These are phyloP conservation scores for Jackrogersella minutella DNA, from an alignment of 495 filamentous ascomycete species.

Conservation along the genomic window DNA sequence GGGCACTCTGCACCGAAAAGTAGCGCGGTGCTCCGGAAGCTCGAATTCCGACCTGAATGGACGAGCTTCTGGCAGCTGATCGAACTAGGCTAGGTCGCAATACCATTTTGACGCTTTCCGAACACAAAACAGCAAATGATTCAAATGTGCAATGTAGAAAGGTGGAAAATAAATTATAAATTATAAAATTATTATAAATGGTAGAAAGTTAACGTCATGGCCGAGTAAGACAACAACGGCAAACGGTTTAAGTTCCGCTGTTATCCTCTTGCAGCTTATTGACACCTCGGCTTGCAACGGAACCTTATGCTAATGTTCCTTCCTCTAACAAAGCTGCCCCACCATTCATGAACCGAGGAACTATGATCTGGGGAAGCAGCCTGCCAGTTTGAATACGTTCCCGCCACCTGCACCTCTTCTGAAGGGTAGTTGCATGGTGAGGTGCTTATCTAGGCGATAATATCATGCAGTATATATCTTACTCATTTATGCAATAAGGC, in stretches of 20 bases:
- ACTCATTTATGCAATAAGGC: too few relatives aligned
- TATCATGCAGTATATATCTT: too few relatives aligned
- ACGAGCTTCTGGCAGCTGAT: slow-evolving; percentile 15
- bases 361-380: slow-evolving; percentile 26
- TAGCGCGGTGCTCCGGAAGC: slow-evolving; percentile 59
- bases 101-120: slow-evolving; percentile 14
- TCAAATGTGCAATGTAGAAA: not conserved
- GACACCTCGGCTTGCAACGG: slow-evolving; percentile 39
- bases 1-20: slow-evolving; percentile 69
- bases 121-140: not conserved
- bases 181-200: not conserved
- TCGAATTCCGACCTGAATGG: slow-evolving; percentile 21
- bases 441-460: too few relatives aligned
- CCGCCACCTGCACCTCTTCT: not conserved
- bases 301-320: not conserved
- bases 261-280: slow-evolving; percentile 11
- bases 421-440: too few relatives aligned
- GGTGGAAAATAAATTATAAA: not conserved
- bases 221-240: not conserved
- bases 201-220: slow-evolving; percentile 3
- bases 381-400: not conserved
- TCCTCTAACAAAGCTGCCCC: slow-evolving; percentile 7
- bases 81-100: slow-evolving; percentile 7
- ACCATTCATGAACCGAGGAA: slow-evolving; percentile 31
- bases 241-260: not conserved